Conservation (phyloP, 305 asterid species). For the Striga hermonthica region DNA sequence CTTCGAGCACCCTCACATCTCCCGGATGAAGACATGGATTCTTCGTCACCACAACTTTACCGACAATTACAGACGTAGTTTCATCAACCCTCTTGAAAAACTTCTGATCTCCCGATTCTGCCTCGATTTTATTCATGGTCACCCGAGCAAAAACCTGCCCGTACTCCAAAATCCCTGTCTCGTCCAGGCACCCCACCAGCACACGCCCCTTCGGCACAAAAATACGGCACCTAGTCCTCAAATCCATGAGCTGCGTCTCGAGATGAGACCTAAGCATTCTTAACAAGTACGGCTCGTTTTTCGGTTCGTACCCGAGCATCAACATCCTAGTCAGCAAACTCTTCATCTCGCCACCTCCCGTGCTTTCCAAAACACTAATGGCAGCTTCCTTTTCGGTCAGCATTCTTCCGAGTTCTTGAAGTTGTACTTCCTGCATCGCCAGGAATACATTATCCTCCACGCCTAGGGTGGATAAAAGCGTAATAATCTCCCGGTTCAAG, state of each 20-base stretch:
- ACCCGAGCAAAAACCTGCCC: constrained; percentile 77
- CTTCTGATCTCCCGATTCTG: constrained; percentile 38
- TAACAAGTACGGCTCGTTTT: constrained; percentile 67
- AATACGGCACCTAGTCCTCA: constrained; percentile 68
- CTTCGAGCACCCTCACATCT: constrained; percentile 84
- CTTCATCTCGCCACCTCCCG: constrained; percentile 63
- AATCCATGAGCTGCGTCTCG: constrained; percentile 65
- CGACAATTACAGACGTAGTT: constrained; percentile 52
- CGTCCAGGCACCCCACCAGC: constrained; percentile 79
- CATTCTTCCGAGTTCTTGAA: constrained; percentile 50
- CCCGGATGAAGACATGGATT: constrained; percentile 98
- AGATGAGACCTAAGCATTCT: constrained; percentile 69
- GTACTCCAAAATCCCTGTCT: constrained; percentile 64
- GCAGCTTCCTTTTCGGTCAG: constrained; percentile 58
- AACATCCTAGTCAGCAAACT: constrained; percentile 60
- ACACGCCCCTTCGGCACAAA: constrained; percentile 82
- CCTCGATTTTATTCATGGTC: constrained; percentile 58
- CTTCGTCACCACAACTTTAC: constrained; percentile 81
- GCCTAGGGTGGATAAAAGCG: constrained; percentile 74
- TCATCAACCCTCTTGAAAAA: constrained; percentile 55
- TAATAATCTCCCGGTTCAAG: constrained; percentile 77
- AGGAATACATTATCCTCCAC: constrained; percentile 56
- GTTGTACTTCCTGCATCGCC: constrained; percentile 64
- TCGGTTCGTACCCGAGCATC: constrained; percentile 61
- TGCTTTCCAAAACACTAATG: constrained; percentile 57